Percentiles rank a stretch among this genome's conserved stretches.
Conservation (phyloP, 1,284 basidiomycete genomes). For the Anthracocystis setariae region DNA sequence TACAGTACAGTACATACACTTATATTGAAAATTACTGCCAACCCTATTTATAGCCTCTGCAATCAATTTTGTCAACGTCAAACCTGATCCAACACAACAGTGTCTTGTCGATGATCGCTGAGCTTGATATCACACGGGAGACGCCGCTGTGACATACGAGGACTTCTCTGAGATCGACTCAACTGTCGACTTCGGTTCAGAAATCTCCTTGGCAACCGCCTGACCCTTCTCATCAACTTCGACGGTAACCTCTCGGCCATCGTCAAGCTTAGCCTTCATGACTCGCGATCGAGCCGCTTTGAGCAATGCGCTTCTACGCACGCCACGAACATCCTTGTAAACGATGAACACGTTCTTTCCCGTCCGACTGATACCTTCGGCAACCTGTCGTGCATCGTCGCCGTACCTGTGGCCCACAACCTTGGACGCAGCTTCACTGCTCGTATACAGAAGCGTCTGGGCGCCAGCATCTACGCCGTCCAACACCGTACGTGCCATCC, state of each 20-base stretch:
- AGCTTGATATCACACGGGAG: too few species aligned
- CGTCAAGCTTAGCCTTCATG: constrained; percentile 36
- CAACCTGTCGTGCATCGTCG: constrained; percentile 61
- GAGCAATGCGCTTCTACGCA: constrained; percentile 61
- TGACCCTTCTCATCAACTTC: constrained; percentile 39
- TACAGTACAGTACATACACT: too few species aligned
- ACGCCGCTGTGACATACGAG: constrained; percentile 11
- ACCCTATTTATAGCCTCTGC: too few species aligned
- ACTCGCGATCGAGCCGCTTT: constrained; percentile 58
- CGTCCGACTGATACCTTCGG: constrained; percentile 54
- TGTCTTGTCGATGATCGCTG: too few species aligned
- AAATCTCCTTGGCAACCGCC: constrained; percentile 22
- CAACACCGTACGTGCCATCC: constrained; percentile 55
- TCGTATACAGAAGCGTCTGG: constrained; percentile 55
- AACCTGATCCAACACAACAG: too few species aligned
- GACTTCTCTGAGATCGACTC: constrained; percentile 24
- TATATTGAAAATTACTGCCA: too few species aligned
- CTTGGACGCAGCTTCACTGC: constrained; percentile 57
- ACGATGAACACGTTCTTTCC: constrained; percentile 62
- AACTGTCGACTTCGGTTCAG: constrained; percentile 1
- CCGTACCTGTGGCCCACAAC: constrained; percentile 68
- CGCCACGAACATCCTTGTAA: constrained; percentile 65
- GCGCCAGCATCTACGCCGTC: constrained; percentile 66
- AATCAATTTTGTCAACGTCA: too few species aligned
- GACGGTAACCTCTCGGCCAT: constrained; percentile 38